These are phyloP conservation scores for Xylariaceae sp. DNA, from an alignment of 2,329 filamentous ascomycete species.

Conservation along the genomic window DNA sequence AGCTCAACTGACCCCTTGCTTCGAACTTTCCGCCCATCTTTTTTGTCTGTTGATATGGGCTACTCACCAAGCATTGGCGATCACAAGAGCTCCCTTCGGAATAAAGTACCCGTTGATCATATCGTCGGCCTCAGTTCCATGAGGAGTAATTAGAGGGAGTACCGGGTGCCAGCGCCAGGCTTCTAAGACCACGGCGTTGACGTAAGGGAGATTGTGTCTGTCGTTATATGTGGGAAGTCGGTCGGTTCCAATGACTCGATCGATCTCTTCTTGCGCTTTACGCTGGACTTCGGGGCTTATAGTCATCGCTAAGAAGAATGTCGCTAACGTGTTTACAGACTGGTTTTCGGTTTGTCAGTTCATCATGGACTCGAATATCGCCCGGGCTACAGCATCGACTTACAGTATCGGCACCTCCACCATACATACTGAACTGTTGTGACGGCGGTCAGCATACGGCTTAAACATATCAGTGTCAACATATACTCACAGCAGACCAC, in stretches of 20 bases:
- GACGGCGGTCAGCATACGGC: no score
- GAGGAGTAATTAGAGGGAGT: conserved; percentile 24
- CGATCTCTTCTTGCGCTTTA: conserved; percentile 33
- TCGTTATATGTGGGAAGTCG: conserved; percentile 26
- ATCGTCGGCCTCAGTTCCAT: conserved; percentile 12
- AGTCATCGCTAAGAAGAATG: conserved; percentile 45
- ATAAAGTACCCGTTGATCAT: conserved; percentile 18
- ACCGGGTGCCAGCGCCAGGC: conserved; percentile 27
- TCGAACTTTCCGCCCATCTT: no score
- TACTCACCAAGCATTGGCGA: conserved; percentile 20
- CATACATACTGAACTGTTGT: no score
- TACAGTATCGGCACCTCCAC: conserved; percentile 24
- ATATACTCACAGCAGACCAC: no score
- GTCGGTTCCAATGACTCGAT: conserved; percentile 29
- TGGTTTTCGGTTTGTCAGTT: conserved; percentile 14
- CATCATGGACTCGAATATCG: no score
- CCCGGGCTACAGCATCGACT: neutral
- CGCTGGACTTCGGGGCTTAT: conserved; percentile 42
- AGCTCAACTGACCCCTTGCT: no score
- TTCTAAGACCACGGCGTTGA: conserved; percentile 27
- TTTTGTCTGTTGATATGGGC: neutral
- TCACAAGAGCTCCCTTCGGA: conserved; percentile 16
- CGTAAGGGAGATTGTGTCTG: conserved; percentile 25
- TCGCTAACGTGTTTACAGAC: conserved; percentile 38
- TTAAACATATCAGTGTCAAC: no score